Percentiles rank a stretch among this genome's conserved stretches.
These are phyloP conservation scores for Diutina sp. DNA, from an alignment of 1,139 yeast species.

Conservation along the genomic window DNA sequence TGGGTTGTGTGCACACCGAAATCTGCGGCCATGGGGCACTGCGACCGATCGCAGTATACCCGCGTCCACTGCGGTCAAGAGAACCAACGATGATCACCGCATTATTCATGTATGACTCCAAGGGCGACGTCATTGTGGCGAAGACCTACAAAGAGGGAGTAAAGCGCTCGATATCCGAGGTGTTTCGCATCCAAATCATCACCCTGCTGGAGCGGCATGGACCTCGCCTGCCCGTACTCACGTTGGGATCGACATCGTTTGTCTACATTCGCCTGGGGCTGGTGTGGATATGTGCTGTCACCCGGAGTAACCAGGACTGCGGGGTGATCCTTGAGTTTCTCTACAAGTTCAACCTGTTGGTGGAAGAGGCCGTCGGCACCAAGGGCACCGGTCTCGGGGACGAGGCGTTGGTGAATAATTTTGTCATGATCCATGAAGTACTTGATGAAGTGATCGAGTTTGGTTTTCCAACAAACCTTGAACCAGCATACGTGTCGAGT, in stretches of 20 bases:
- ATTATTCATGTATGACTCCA: conserved; percentile 58
- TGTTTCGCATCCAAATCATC: conserved; percentile 82
- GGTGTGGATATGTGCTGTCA: conserved; percentile 76
- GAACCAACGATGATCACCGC: conserved; percentile 54
- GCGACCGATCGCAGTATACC: not conserved
- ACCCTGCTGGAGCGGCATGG: conserved; percentile 13
- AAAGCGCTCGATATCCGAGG: conserved; percentile 61
- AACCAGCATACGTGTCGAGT: conserved; percentile 19
- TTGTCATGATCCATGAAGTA: conserved; percentile 58
- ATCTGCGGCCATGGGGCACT: not conserved
- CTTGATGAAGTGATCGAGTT: conserved; percentile 69
- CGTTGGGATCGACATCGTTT: conserved; percentile 88
- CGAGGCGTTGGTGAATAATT: conserved; percentile 33
- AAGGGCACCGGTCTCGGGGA: conserved; percentile 13
- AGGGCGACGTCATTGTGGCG: conserved; percentile 81
- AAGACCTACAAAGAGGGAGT: conserved; percentile 48
- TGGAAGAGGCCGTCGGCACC: conserved; percentile 19
- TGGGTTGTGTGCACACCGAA: not conserved
- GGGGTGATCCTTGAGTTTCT: conserved; percentile 70
- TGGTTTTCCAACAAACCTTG: conserved; percentile 74
- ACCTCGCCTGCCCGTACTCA: conserved; percentile 70
- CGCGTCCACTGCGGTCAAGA: not conserved
- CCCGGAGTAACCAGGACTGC: conserved; percentile 82
- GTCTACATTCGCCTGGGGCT: conserved; percentile 60
- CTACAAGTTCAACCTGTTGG: conserved; percentile 37